A percentile compares a stretch with the other conserved stretches of the same genome.
Conservation (phyloP, 2,329 filamentous ascomycete species). For the Pseudogymnoascus sp. region DNA sequence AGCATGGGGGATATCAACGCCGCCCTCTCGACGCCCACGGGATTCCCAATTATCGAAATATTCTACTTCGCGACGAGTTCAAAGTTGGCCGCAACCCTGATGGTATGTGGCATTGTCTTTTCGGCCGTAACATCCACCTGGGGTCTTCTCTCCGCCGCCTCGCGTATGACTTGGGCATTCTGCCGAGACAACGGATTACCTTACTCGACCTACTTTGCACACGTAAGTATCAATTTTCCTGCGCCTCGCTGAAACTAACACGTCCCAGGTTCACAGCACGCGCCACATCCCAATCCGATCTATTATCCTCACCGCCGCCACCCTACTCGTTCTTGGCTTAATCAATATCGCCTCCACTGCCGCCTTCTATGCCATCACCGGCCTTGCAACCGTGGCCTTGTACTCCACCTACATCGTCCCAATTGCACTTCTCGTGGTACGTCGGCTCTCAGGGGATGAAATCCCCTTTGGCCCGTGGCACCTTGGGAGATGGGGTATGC, state of each 20-base stretch:
- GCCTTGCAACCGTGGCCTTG: slow-evolving; percentile 38
- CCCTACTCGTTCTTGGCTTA: slow-evolving; percentile 31
- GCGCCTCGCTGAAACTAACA: neutral
- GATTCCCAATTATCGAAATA: slow-evolving; percentile 53
- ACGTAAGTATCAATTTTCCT: neutral
- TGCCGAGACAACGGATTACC: slow-evolving; percentile 39
- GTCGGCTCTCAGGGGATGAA: slow-evolving; percentile 29
- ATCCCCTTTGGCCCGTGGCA: slow-evolving; percentile 23
- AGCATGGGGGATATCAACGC: slow-evolving; percentile 23
- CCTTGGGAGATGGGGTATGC: slow-evolving; percentile 23
- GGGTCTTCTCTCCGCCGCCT: slow-evolving; percentile 33
- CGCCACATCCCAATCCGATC: slow-evolving; percentile 22
- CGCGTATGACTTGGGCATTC: slow-evolving; percentile 39
- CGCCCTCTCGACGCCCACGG: slow-evolving; percentile 44
- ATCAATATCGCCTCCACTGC: slow-evolving; percentile 38
- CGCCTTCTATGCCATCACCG: slow-evolving; percentile 42
- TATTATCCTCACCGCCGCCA: slow-evolving; percentile 28
- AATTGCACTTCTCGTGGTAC: slow-evolving; percentile 36
- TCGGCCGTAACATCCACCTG: slow-evolving; percentile 31
- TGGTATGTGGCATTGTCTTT: slow-evolving; percentile 20
- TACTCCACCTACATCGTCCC: slow-evolving; percentile 40
- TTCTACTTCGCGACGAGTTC: slow-evolving; percentile 41
- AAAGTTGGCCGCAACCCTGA: slow-evolving; percentile 32
- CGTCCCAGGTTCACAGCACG: slow-evolving; percentile 19
- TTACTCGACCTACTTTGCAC: slow-evolving; percentile 22